A percentile compares a stretch with the other conserved stretches of the same genome.
phyloP scores from a whole-genome alignment of 1,139 yeast species.

The Blastobotrys arbuscula region DNA sequence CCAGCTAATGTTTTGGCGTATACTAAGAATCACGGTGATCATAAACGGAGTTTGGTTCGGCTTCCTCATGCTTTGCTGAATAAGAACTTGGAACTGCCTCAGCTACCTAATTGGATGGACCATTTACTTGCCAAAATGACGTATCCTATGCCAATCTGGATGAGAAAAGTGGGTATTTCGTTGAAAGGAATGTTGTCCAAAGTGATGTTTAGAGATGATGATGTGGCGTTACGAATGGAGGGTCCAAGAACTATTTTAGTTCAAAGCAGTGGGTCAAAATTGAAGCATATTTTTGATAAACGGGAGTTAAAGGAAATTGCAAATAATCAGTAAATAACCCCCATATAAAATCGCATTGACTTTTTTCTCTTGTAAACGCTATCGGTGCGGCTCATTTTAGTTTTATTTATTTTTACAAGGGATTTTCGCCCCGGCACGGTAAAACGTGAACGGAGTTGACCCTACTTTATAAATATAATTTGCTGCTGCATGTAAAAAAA shows the following conservation, averaged over 20 bases:
- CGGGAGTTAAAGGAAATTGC: constrained; percentile 16
- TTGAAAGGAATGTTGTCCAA: constrained; percentile 15
- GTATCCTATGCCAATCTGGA: constrained; percentile 10
- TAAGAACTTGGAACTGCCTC: constrained; percentile 20
- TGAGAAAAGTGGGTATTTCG: constrained; percentile 12
- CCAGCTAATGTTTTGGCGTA: constrained; percentile 33
- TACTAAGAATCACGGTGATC: constrained; percentile 17
- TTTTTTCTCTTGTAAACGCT: too few species aligned
- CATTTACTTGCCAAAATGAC: constrained; percentile 5
- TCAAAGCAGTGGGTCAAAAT: constrained; percentile 17
- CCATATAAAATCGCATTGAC: too few species aligned
- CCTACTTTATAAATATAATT: too few species aligned
- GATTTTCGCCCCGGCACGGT: too few species aligned
- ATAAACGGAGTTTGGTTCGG: constrained; percentile 14
- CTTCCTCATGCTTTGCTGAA: constrained; percentile 20
- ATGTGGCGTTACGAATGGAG: constrained; percentile 9
- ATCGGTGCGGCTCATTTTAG: too few species aligned
- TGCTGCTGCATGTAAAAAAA: too few species aligned
- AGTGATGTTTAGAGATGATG: constrained; percentile 19
- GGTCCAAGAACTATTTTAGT: constrained; percentile 24
- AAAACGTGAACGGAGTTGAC: too few species aligned
- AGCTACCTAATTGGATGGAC: constrained; percentile 12
- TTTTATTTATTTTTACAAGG: too few species aligned
- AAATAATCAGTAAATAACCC: not conserved
- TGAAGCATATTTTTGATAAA: constrained; percentile 18